Evolutionary conservation across 2,329 filamentous ascomycete genomes (phyloP), one percentile per base, ranked within the genome.

Genomic region (Fusarium oligoseptatum): DNA sequence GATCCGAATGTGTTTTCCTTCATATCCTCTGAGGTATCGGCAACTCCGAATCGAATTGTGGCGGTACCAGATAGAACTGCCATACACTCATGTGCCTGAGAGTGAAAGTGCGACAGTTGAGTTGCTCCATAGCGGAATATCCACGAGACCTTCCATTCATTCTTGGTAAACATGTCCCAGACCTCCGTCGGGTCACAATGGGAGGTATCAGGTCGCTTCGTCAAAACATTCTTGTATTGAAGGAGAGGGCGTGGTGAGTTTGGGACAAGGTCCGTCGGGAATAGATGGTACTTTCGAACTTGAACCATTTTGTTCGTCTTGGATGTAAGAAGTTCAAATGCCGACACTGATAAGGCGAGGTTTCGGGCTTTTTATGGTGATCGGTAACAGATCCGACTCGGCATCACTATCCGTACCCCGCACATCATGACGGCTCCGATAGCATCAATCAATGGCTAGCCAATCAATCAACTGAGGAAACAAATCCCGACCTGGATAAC

Each of bases 31-130:
- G 75, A 78, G 0, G 85, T 84, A 67, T 90, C 88, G 0, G 85
- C 88, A 5, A 86, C 87, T 4, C 89, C 88, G 67, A 90, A 89
- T 3, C 88, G 84, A 61, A 91, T 89, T 0, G 81, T 86, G 0
- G 88, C 89, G 0, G 80, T 82, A 3, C 88, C 89, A 0, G 87
- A 86, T 0, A 90, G 82, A 0, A 91, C 88, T 22, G 83, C 85
- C 87, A 91, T 90, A 77, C 85, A 87, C 80, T 92, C 90, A 74
- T 91, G 89, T 0, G 87, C 85, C 10, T 79, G 76, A 3, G 87
- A 87, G 78, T 91, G 90, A 74, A 90, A 91, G 79, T 91, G 90
- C 0, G 89, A 88, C 14, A 77, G 60, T 66, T 90, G 89, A 0
- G 88, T 88, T 7, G 82, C 79, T 1, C 88, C 87, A 78, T 91